These are phyloP conservation scores for Lavandula angustifolia DNA, from an alignment of 257 asterid genomes.

Conservation along the genomic window DNA sequence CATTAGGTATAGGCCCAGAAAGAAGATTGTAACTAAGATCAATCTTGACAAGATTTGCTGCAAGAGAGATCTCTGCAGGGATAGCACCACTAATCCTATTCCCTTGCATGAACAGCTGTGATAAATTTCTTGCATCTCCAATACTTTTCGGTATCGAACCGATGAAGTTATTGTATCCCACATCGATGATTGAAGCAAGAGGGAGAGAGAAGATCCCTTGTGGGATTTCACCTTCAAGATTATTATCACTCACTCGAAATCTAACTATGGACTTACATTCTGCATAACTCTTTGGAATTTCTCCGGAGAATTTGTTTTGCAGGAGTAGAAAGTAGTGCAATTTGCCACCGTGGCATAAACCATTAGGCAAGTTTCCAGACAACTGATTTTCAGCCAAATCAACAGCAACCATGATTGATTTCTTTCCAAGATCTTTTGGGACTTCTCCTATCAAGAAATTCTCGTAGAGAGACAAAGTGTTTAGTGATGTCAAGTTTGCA, in stretches of 20 bases:
- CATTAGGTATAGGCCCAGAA: conserved; percentile 69
- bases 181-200: conserved; percentile 67
- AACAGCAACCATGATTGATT: conserved; percentile 55
- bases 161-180: conserved; percentile 51
- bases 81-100: conserved; percentile 71
- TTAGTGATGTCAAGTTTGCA: conserved; percentile 61
- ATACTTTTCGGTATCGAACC: conserved; percentile 58
- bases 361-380: conserved; percentile 67
- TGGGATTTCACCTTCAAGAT: conserved; percentile 65
- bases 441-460: conserved; percentile 69
- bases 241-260: conserved; percentile 67
- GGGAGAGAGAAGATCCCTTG: conserved; percentile 70
- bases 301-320: conserved; percentile 63
- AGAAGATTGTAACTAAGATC: conserved; percentile 74
- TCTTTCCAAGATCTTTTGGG: conserved; percentile 64
- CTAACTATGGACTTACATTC: conserved; percentile 69
- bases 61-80: conserved; percentile 69
- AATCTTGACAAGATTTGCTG: conserved; percentile 63
- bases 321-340: conserved; percentile 70
- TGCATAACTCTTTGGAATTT: conserved; percentile 61
- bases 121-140: conserved; percentile 61
- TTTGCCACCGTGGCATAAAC: conserved; percentile 68
- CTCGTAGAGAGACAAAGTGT: conserved; percentile 68
- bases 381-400: conserved; percentile 81
- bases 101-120: conserved; percentile 78